Evolutionary conservation across 2,329 filamentous ascomycete genomes (phyloP).

Genomic region (Dissoconium aciculare): DNA sequence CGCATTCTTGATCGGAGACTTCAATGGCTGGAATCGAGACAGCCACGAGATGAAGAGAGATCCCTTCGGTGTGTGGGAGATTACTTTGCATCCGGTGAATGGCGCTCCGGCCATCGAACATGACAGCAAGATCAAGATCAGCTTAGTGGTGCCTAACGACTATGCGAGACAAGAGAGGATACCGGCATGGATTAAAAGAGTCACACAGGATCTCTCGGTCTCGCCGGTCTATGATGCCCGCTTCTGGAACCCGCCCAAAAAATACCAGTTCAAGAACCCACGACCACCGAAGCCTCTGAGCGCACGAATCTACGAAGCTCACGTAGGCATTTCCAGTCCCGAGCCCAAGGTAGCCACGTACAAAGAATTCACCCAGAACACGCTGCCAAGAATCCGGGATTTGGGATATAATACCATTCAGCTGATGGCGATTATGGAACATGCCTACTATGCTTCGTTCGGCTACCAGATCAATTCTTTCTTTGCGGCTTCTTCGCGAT

Average conservation of each 20-base stretch:
- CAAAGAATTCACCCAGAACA: constrained; percentile 89
- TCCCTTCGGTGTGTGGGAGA: constrained; percentile 72
- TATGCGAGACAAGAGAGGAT: constrained; percentile 68
- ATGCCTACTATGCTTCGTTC: constrained; percentile 98
- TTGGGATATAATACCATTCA: constrained; percentile 96
- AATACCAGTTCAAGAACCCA: constrained; percentile 70
- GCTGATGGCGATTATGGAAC: constrained; percentile 98
- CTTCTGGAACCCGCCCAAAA: constrained; percentile 92
- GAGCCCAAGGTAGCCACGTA: constrained; percentile 82
- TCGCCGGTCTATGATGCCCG: constrained; percentile 88
- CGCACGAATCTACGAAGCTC: constrained; percentile 93
- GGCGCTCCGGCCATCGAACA: constrained; percentile 72
- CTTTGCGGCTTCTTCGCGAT: constrained; percentile 92
- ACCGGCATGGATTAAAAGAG: constrained; percentile 93
- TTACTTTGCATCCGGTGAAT: constrained; percentile 59
- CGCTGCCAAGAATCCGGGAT: constrained; percentile 77
- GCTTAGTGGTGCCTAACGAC: constrained; percentile 63
- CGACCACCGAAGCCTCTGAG: constrained; percentile 72
- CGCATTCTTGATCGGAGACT: constrained; percentile 83
- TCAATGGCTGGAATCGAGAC: constrained; percentile 80
- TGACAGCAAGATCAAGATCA: constrained; percentile 89
- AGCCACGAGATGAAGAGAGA: constrained; percentile 81
- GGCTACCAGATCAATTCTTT: constrained; percentile 99
- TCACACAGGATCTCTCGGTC: constrained; percentile 79
- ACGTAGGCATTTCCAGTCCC: constrained; percentile 90